Evolutionary conservation across 495 filamentous ascomycete genomes (phyloP).

Genomic region (Daldinia decipiens): DNA sequence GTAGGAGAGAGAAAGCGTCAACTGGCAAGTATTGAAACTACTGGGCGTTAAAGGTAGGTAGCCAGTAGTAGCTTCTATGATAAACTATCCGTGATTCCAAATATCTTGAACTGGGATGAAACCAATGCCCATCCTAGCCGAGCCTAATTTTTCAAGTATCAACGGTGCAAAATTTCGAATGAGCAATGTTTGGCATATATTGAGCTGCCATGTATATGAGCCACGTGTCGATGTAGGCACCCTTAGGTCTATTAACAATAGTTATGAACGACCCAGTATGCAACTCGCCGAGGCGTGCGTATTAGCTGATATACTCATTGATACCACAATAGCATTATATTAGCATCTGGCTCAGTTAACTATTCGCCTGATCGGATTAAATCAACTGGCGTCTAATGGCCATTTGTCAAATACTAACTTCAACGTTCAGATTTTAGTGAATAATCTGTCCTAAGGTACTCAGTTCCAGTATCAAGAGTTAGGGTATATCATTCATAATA

Average conservation of each 20-base stretch:
- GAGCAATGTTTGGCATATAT: neutral
- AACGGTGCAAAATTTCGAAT: neutral
- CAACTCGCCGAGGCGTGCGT: neutral
- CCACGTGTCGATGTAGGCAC: constrained; percentile 3
- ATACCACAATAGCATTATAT: neutral
- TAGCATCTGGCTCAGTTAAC: neutral
- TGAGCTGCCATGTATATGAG: neutral
- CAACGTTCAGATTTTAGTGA: neutral
- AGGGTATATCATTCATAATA: neutral
- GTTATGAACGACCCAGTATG: neutral
- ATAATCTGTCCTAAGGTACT: too few species aligned
- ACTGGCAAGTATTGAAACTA: neutral
- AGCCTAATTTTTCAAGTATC: neutral
- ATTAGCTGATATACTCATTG: neutral
- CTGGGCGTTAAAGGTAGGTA: neutral
- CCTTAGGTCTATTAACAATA: neutral
- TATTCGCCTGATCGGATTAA: neutral
- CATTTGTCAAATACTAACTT: neutral
- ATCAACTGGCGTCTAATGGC: neutral
- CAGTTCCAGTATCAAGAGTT: neutral
- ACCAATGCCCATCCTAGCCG: neutral
- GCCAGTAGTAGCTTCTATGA: neutral
- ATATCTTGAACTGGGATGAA: neutral
- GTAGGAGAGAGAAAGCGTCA: neutral
- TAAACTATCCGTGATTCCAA: neutral